Percentiles rank a stretch among this genome's conserved stretches.
phyloP scores from a whole-genome alignment of 2,329 filamentous ascomycete genomes.

The Orbilia oligospora region DNA sequence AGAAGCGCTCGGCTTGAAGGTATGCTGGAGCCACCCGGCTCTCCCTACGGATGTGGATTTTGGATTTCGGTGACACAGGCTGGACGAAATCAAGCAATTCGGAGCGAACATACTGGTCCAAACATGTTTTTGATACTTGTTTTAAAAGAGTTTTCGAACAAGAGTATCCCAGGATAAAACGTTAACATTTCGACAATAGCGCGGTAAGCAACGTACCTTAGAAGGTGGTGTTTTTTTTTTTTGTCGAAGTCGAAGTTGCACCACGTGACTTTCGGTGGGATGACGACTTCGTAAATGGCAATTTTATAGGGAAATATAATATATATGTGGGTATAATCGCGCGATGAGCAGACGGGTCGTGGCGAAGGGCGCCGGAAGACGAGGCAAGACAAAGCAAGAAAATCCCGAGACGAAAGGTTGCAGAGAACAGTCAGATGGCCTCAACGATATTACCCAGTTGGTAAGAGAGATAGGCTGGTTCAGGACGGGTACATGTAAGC shows the following conservation, averaged over 20 bases:
- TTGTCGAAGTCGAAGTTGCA: neutral
- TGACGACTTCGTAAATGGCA: neutral
- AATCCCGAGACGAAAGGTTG: constrained; percentile 16
- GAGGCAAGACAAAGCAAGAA: neutral
- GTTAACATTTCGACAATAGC: neutral
- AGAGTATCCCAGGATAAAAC: neutral
- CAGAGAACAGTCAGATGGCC: constrained; percentile 28
- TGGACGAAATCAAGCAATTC: constrained; percentile 8
- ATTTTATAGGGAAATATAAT: neutral
- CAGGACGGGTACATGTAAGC: constrained; percentile 13
- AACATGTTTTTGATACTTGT: neutral
- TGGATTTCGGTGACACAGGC: constrained; percentile 6
- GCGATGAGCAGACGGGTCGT: constrained; percentile 27
- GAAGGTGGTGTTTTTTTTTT: neutral
- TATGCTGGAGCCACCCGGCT: neutral
- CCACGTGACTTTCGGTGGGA: constrained; percentile 31
- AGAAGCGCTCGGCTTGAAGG: neutral
- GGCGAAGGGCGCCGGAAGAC: constrained; percentile 4
- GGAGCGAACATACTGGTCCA: neutral
- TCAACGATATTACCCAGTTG: constrained; percentile 14
- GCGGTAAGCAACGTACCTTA: constrained; percentile 18
- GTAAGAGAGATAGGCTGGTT: constrained; percentile 17
- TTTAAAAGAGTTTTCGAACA: neutral
- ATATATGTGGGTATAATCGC: no score
- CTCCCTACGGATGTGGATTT: neutral